Conservation (phyloP, 352 stramenopile species). For the Pythium coloratum region DNA sequence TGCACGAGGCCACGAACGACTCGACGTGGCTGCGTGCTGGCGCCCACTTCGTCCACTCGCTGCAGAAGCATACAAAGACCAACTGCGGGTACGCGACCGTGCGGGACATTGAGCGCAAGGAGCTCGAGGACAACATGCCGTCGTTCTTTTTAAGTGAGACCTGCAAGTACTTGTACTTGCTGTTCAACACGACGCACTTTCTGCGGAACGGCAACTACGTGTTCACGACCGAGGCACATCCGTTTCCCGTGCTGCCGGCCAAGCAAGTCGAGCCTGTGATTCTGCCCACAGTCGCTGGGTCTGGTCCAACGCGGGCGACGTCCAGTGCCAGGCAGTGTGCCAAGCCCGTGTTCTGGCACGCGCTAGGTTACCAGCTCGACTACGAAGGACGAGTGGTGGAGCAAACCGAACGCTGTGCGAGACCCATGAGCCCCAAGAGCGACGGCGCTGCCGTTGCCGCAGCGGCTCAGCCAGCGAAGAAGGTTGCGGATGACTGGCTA, state of each 20-base stretch:
- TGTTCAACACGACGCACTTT: slow-evolving; percentile 93
- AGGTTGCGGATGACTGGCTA: slow-evolving; percentile 43
- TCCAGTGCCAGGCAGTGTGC: slow-evolving; percentile 25
- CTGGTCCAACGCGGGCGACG: not conserved
- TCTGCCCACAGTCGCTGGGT: slow-evolving; percentile 30
- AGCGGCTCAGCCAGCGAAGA: not conserved
- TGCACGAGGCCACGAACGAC: slow-evolving; percentile 90
- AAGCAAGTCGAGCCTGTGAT: slow-evolving; percentile 37
- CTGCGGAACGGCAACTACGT: slow-evolving; percentile 89
- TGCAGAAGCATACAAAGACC: slow-evolving; percentile 91
- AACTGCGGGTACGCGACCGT: slow-evolving; percentile 93
- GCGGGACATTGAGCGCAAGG: slow-evolving; percentile 79
- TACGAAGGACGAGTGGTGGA: slow-evolving; percentile 54
- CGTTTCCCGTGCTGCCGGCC: slow-evolving; percentile 79
- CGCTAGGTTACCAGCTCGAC: slow-evolving; percentile 54
- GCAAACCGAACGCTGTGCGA: slow-evolving; percentile 41
- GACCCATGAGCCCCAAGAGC: slow-evolving; percentile 18
- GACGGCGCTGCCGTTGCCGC: not conserved
- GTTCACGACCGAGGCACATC: slow-evolving; percentile 97
- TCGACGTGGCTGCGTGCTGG: slow-evolving; percentile 80
- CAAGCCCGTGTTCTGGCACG: slow-evolving; percentile 50
- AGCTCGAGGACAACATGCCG: slow-evolving; percentile 97
- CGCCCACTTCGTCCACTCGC: slow-evolving; percentile 75
- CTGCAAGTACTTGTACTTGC: slow-evolving; percentile 98
- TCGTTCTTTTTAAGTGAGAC: slow-evolving; percentile 99